Evolutionary conservation across 73 alveolate species (phyloP), one percentile per base, ranked within the genome.

Genomic region (Paramecium bursaria): DNA sequence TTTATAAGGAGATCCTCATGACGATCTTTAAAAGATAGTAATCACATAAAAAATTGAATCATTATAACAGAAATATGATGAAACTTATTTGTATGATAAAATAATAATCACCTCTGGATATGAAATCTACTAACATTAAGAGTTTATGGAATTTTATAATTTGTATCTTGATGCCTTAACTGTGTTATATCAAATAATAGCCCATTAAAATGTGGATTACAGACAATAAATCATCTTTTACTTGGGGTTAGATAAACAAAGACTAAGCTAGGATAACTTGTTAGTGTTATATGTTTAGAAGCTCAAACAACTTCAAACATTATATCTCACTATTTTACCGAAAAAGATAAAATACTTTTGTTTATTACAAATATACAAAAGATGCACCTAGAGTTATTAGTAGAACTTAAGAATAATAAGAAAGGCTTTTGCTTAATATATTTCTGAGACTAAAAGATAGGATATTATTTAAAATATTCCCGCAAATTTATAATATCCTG

Each of bases 61-160:
- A n/a, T n/a, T n/a, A n/a, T n/a, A n/a, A n/a, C n/a, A n/a, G n/a
- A n/a, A n/a, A n/a, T n/a, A n/a, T n/a, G n/a, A n/a, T n/a, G n/a
- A n/a, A n/a, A n/a, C n/a, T n/a, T n/a, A n/a, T 42, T 67, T 25
- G 25, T 67, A 39, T 67, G 82, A 67, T 14, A 67, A 67, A 67
- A 67, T 67, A 0, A 3, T 67, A 10, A 67, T 67, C 15, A 31
- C 60, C 17, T 42, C 44, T 15, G 82, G 82, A 10, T 31, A n/a
- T 42, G 82, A 67, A 19, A 3, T 67, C 11, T 5, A 5, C 47
- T 29, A 67, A 33, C 46, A 31, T n/a, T 53, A 67, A 39, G 27
- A 33, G 33, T 42, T 35, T 30, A 39, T 57, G 35, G 33, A 14
- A 4, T 67, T 67, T 14, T 14, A 31, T 14, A 42, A 67, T 67